These are phyloP conservation scores for Mycena latifolia DNA, from an alignment of 768 basidiomycete species.

Conservation along the genomic window DNA sequence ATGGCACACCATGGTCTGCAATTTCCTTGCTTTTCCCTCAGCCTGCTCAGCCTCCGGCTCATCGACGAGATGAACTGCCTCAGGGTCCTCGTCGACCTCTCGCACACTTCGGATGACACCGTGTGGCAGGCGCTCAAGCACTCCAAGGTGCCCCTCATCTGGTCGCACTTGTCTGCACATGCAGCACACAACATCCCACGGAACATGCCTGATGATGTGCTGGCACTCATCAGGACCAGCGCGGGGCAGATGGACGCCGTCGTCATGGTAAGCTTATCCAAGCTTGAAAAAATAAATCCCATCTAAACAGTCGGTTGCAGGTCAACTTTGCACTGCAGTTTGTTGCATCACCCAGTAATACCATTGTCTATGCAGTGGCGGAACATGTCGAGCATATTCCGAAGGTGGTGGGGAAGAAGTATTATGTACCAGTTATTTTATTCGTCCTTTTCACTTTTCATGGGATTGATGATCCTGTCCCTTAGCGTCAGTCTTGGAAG, in stretches of 20 bases:
- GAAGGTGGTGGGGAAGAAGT: constrained; percentile 73
- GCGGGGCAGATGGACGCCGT: constrained; percentile 82
- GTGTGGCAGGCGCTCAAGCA: constrained; percentile 80
- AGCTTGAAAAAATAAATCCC: neutral
- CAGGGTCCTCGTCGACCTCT: constrained; percentile 92
- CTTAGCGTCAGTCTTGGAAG: constrained; percentile 88
- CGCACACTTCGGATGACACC: constrained; percentile 92
- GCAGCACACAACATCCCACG: constrained; percentile 83
- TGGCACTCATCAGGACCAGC: constrained; percentile 73
- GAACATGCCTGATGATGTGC: constrained; percentile 87
- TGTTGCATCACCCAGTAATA: constrained; percentile 72
- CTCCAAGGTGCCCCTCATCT: constrained; percentile 90
- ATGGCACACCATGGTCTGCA: too few species aligned
- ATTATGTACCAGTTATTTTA: constrained; percentile 52
- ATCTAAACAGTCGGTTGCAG: constrained; percentile 52
- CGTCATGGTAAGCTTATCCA: constrained; percentile 76
- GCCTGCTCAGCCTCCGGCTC: constrained; percentile 76
- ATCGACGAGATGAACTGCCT: constrained; percentile 95
- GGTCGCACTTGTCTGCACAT: constrained; percentile 92
- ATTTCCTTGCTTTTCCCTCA: constrained; percentile 45
- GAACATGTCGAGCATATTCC: constrained; percentile 93
- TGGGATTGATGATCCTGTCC: constrained; percentile 9
- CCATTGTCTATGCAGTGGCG: constrained; percentile 77
- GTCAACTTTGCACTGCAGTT: constrained; percentile 86
- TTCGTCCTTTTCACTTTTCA: constrained; percentile 20